Percentiles rank a stretch among this genome's conserved stretches.
phyloP scores from a whole-genome alignment of 495 filamentous ascomycete genomes.

The Neurospora sp. region DNA sequence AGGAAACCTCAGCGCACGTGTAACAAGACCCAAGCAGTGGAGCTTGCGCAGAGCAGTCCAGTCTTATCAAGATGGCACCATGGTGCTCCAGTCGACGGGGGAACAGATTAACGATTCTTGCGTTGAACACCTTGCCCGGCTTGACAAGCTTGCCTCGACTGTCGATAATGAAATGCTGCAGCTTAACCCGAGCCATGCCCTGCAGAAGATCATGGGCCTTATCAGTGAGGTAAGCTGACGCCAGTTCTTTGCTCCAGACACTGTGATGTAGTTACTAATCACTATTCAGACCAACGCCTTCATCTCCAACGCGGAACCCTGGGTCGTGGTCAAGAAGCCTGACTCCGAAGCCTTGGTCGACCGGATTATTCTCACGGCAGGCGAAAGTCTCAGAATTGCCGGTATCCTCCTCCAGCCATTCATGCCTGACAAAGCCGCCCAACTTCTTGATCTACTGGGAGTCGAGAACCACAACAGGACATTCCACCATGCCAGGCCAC shows the following conservation, averaged over 20 bases:
- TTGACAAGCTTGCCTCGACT: constrained; percentile 5
- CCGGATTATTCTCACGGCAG: constrained; percentile 52
- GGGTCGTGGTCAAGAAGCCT: constrained; percentile 16
- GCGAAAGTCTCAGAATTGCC: constrained; percentile 68
- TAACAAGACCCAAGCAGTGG: constrained; percentile 58
- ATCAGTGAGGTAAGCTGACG: constrained; percentile 40
- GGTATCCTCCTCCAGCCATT: constrained; percentile 86
- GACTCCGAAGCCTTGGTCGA: constrained; percentile 8
- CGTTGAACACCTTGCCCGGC: neutral
- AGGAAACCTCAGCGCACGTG: constrained; percentile 67
- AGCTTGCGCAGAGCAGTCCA: constrained; percentile 46
- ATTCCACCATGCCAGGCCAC: constrained; percentile 44
- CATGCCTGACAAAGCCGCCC: constrained; percentile 69
- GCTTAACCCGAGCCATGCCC: constrained; percentile 51
- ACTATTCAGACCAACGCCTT: constrained; percentile 59
- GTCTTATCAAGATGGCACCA: neutral
- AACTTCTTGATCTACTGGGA: constrained; percentile 67
- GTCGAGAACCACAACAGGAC: constrained; percentile 52
- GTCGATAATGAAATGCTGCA: constrained; percentile 52
- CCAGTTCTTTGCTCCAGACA: neutral
- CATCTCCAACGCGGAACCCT: constrained; percentile 33
- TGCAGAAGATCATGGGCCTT: constrained; percentile 55
- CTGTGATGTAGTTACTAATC: constrained; percentile 8
- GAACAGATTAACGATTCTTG: neutral
- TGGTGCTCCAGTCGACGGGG: neutral